phyloP scores from a whole-genome alignment of 306 rosid genomes.

The Cucumis cinereus region DNA sequence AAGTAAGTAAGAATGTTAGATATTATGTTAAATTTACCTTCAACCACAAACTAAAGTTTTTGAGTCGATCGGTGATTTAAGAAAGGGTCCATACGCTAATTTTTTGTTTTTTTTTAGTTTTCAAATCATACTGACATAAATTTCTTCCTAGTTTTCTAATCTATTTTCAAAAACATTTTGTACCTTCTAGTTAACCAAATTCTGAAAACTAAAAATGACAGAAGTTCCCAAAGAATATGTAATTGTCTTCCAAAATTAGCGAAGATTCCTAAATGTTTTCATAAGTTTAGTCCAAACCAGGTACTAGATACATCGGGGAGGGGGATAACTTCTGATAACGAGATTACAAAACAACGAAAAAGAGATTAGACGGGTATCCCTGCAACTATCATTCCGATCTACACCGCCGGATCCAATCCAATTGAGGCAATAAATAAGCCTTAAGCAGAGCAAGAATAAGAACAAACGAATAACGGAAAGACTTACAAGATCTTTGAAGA shows the following conservation, averaged over 20 bases:
- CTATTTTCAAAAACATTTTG: not conserved
- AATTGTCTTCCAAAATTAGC: not conserved
- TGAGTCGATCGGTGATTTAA: too few species aligned
- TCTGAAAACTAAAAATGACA: not conserved
- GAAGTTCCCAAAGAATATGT: not conserved
- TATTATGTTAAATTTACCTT: too few species aligned
- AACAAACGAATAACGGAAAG: not conserved
- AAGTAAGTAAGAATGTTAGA: too few species aligned
- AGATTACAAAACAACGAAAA: not conserved
- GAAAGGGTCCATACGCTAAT: not conserved
- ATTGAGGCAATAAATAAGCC: not conserved
- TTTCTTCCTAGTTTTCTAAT: not conserved
- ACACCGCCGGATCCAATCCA: not conserved
- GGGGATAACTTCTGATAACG: not conserved
- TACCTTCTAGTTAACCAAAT: not conserved
- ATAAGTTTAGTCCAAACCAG: not conserved
- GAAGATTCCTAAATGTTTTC: not conserved
- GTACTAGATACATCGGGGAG: not conserved
- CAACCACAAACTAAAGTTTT: too few species aligned
- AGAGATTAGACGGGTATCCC: not conserved
- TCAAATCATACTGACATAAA: not conserved
- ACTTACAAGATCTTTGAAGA: conserved; percentile 86
- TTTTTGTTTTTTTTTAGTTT: not conserved
- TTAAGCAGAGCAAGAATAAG: not conserved
- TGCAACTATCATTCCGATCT: not conserved